Percentiles rank a stretch among this genome's conserved stretches.
Conservation (phyloP, 768 basidiomycete genomes). For the Floccularia luteovirens region DNA sequence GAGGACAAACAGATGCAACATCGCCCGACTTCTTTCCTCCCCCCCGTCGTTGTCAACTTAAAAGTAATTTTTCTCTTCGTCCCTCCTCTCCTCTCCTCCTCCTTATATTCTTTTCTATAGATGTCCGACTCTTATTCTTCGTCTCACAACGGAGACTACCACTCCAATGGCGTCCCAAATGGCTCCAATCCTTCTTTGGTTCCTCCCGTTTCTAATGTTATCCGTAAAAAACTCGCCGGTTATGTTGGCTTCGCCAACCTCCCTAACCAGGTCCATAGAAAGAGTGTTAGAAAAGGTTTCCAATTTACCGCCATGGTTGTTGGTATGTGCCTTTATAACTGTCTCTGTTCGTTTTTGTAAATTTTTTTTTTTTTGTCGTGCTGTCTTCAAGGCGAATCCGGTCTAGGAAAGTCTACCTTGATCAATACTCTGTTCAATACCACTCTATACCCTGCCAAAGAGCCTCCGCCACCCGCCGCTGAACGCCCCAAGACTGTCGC, state of each 20-base stretch:
- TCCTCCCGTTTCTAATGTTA: slow-evolving; percentile 34
- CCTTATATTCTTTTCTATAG: slow-evolving; percentile 23
- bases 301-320: slow-evolving; percentile 99
- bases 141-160: slow-evolving; percentile 55
- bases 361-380: slow-evolving; percentile 14
- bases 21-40: slow-evolving; percentile 43
- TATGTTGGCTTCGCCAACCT: slow-evolving; percentile 97
- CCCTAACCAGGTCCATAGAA: slow-evolving; percentile 98
- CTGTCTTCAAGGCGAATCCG: slow-evolving; percentile 76
- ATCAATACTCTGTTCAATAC: slow-evolving; percentile 99
- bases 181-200: slow-evolving; percentile 58
- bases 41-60: slow-evolving; percentile 43
- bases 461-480: slow-evolving; percentile 73
- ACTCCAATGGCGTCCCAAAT: slow-evolving; percentile 53
- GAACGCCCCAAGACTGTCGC: slow-evolving; percentile 92
- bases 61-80: slow-evolving; percentile 38
- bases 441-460: slow-evolving; percentile 85
- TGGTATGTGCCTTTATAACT: slow-evolving; percentile 50
- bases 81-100: slow-evolving; percentile 18
- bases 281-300: slow-evolving; percentile 97
- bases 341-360: slow-evolving; percentile 9
- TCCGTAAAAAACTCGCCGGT: slow-evolving; percentile 91
- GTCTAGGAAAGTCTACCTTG: slow-evolving; percentile 96
- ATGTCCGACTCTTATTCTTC: slow-evolving; percentile 77
- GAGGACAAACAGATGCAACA: slow-evolving; percentile 40